Percentiles rank a stretch among this genome's conserved stretches.
phyloP scores from a whole-genome alignment of 1,284 basidiomycete species.

The Phellopilus nigrolimitatus region DNA sequence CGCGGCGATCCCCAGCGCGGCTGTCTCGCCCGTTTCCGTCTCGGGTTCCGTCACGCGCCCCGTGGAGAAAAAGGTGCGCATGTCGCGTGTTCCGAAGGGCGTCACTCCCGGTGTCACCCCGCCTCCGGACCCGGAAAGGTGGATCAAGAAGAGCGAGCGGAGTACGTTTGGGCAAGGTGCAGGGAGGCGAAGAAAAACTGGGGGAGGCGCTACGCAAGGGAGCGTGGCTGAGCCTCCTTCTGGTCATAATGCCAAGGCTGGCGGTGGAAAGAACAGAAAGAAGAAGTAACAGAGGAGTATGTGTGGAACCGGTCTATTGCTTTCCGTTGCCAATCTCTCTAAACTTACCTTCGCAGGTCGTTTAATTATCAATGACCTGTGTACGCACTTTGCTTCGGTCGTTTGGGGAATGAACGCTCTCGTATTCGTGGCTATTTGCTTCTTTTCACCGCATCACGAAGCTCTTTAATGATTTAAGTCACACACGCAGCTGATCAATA shows the following conservation, averaged over 20 bases:
- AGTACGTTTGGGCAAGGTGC: constrained; percentile 43
- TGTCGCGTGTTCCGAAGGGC: constrained; percentile 63
- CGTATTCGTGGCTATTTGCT: not conserved
- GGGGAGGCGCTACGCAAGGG: constrained; percentile 46
- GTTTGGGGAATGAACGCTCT: not conserved
- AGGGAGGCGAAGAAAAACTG: constrained; percentile 42
- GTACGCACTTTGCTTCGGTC: not conserved
- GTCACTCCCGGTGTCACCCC: constrained; percentile 72
- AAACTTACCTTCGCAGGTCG: not conserved
- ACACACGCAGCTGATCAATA: too few relatives aligned
- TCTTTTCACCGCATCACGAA: too few relatives aligned
- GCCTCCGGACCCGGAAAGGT: constrained; percentile 73
- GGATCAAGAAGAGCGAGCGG: constrained; percentile 77
- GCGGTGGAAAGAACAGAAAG: constrained; percentile 46
- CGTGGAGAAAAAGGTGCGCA: constrained; percentile 49
- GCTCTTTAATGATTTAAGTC: too few relatives aligned
- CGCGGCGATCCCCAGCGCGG: constrained; percentile 27
- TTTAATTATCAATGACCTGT: not conserved
- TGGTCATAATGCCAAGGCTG: constrained; percentile 31
- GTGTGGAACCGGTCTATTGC: constrained; percentile 19
- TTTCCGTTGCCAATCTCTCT: constrained; percentile 13
- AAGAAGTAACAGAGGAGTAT: constrained; percentile 36
- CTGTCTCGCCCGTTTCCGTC: constrained; percentile 31
- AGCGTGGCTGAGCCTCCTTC: constrained; percentile 38
- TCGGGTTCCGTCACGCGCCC: constrained; percentile 27